Percentiles rank a stretch among this genome's conserved stretches.
These are phyloP conservation scores for Scytalidium lignicola DNA, from an alignment of 2,329 filamentous ascomycete genomes.

Conservation along the genomic window DNA sequence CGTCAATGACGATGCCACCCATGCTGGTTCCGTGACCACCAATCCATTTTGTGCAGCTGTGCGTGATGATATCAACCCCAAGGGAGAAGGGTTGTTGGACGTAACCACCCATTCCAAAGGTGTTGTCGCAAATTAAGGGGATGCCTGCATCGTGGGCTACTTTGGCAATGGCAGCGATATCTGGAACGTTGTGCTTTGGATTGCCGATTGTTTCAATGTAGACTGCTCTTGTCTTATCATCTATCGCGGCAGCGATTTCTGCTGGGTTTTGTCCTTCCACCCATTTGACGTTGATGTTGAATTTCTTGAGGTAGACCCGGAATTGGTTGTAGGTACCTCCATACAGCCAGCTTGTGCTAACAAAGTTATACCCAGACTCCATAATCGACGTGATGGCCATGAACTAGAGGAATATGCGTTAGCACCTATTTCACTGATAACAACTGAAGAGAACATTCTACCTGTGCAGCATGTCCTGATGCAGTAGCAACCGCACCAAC, in stretches of 20 bases:
- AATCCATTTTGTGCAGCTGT: slow-evolving; percentile 63
- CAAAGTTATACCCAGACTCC: slow-evolving; percentile 60
- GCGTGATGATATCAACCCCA: slow-evolving; percentile 61
- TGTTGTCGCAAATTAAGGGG: slow-evolving; percentile 54
- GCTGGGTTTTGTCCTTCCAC: slow-evolving; percentile 53
- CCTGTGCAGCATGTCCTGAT: slow-evolving; percentile 59
- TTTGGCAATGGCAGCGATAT: slow-evolving; percentile 58
- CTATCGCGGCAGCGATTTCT: slow-evolving; percentile 56
- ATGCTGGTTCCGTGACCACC: slow-evolving; percentile 65
- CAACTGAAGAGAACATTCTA: neutral
- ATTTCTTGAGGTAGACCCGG: slow-evolving; percentile 57
- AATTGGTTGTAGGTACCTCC: slow-evolving; percentile 65
- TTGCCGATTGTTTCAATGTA: slow-evolving; percentile 65
- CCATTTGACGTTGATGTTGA: slow-evolving; percentile 62
- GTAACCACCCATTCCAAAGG: slow-evolving; percentile 62
- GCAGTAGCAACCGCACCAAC: slow-evolving; percentile 58
- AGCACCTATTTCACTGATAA: neutral
- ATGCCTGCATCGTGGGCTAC: slow-evolving; percentile 56
- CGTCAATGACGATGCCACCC: slow-evolving; percentile 58
- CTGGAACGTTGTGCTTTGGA: slow-evolving; percentile 62
- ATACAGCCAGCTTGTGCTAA: slow-evolving; percentile 60
- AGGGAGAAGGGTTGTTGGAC: slow-evolving; percentile 58
- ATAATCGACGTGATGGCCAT: slow-evolving; percentile 60
- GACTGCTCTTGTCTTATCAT: slow-evolving; percentile 63
- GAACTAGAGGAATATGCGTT: slow-evolving; percentile 32